Evolutionary conservation across 305 asterid genomes (phyloP), one percentile per base, ranked within the genome.

Genomic region (Rubia occidens): DNA sequence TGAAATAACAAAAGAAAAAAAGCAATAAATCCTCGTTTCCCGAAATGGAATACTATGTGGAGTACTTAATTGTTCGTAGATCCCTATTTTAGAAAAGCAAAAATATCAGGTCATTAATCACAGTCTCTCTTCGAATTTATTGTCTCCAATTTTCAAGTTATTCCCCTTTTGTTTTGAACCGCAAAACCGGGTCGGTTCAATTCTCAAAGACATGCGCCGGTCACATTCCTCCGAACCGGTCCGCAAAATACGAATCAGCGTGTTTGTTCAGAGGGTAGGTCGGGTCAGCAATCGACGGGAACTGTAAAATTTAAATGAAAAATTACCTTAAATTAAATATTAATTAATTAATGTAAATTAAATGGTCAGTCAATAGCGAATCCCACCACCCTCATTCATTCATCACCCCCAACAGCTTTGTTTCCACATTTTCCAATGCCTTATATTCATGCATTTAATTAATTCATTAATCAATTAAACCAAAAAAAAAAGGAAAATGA

Each of bases 231-330:
- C 51, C 78, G 79, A 80, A 78, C 76, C 84, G 75, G 73, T 73
- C 74, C 80, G 76, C 62, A 66, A 74, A 72, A 82, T 71, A 82
- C 77, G 84, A 85, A 81, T 67, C 81, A 82, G 74, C 80, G 79
- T 64, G 55, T 32, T 32, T 32, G 35, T 32, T 32, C 35, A 42
- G 11, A 29, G 13, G 0, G 18, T 24, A 17, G 53, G 60, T 3
- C 45, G 42, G 35, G 49, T 35, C 49, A 37, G 67, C 13, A 24
- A 11, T 24, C 64, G 39, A 29, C n/a, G 29, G 32, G 51, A 8
- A 10, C 67, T 4, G 71, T 53, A 32, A 67, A 21, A 21, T 40
- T 54, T 39, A 51, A 53, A 63, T 60, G 26, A 17, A 47, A 62
- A 39, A 6, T 40, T 37, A 9, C 0, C 0, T 3, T 44, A 0